Base-by-base conservation (phyloP, 805 yeast species). In the Pichia ethanolica region DNA sequence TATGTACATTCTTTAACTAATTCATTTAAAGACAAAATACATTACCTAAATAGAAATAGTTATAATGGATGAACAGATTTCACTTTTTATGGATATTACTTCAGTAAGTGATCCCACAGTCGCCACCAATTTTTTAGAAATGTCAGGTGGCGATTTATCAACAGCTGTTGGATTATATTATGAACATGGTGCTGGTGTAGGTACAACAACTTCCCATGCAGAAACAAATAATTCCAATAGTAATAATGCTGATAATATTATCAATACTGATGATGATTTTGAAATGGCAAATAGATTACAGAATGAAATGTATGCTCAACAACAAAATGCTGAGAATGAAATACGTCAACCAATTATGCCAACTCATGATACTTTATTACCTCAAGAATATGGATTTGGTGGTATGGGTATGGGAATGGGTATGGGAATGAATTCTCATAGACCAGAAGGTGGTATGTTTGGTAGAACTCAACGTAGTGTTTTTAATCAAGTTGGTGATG, bases 21-120 rank as follows among this genome's bases (percentile, higher is more conserved):
- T 20, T 20, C 20, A 20, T 20, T 20, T 20, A 20, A 20, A 20
- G 20, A 20, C 20, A 20, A 20, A 20, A 20, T 20, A 20, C 20
- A 20, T 20, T 20, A 20, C 20, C 20, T 20, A 20, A 20, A 20
- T 20, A 20, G 3, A 20, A 20, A 20, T 20, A 20, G 20, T 20
- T 2, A 35, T 2, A 32, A 47, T 49, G 52, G 52, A 49, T 7
- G 49, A 49, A 36, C 44, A 37, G 20, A 14, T 35, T 9, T 82
- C 86, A 26, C 78, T 82, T 26, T 93, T 93, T 66, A 71, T 90
- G 65, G 90, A 91, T 39, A 82, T 93, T 47, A 89, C 98, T 0
- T 86, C 88, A 26, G 79, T 80, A 3, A 74, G 79, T 2, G 91
- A 86, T 61, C 73, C 77, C 1, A 74, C 73, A 5, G 69, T 77